Base-by-base conservation (phyloP, 371 early-diverging fungal genomes). In the Mucor irregularis region DNA sequence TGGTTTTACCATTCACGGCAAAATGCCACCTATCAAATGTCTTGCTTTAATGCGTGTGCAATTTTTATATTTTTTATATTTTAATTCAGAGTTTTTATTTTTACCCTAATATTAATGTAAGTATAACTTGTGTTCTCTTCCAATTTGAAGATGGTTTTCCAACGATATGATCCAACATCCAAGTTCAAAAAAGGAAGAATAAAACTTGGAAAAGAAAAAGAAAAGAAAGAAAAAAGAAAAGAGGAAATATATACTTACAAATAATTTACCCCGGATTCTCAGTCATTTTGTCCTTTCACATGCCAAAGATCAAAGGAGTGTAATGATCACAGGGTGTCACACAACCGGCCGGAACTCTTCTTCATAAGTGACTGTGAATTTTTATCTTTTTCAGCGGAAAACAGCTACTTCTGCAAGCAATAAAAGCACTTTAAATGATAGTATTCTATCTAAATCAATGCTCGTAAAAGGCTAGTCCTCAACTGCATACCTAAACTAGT, bases 131-230 rank as follows among this genome's bases (percentile, higher is more conserved):
- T 33, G 78, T 64, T 31, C 97, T 87, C 62, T 93, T 90, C 80
- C 89, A 88, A 45, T 86, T 87, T 14, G 93, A 80, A n/a, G 96
- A 96, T 8, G 98, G 98, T 46, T 86, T 89, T 10, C 98, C 97
- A 14, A 92, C 79, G 17, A 94, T 73, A 66, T 97, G 94, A 60
- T 97, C 96, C 33, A 97, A 66, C 94, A 95, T 94, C 1, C 29
- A 28, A 24, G n/a, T 35, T 1, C 34, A 26, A 49, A 35, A 34
- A 33, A 31, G 30, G 9, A 28, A 7, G 37, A 44, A 6, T 21
- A 14, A 24, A 24, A 6, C 10, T 37, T 26, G 5, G n/a, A 24
- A 22, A 49, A 14, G 11, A 37, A 38, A 17, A 4, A 11, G 31
- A 21, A 47, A 47, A 31, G 19, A 30, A 33, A 19, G 30, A 21